phyloP scores from a whole-genome alignment of 257 asterid genomes.

The Vinca minor region DNA sequence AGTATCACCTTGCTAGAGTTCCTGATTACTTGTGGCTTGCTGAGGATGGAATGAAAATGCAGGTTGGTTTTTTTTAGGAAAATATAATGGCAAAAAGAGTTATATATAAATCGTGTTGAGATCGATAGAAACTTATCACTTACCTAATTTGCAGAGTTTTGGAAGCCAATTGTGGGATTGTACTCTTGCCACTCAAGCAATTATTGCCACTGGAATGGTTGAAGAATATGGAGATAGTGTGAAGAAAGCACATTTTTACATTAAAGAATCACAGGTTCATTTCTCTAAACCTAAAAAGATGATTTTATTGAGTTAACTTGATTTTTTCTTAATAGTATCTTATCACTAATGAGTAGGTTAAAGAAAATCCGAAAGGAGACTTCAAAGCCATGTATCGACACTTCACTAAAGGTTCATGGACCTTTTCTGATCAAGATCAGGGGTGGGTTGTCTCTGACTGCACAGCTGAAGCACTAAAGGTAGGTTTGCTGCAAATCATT shows the following conservation, averaged over 20 bases:
- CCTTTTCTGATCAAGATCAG: slow-evolving; percentile 83
- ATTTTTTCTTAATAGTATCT: not conserved
- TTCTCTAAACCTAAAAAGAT: not conserved
- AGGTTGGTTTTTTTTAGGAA: slow-evolving; percentile 26
- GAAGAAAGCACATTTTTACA: slow-evolving; percentile 57
- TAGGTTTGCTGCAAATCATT: slow-evolving; percentile 4
- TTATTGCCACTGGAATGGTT: slow-evolving; percentile 64
- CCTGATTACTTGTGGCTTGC: slow-evolving; percentile 82
- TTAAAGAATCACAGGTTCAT: slow-evolving; percentile 69
- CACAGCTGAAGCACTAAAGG: slow-evolving; percentile 66
- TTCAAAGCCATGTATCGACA: slow-evolving; percentile 61
- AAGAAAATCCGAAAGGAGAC: slow-evolving; percentile 56
- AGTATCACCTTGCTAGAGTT: slow-evolving; percentile 65
- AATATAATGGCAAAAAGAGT: not conserved
- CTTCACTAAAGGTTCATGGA: slow-evolving; percentile 67
- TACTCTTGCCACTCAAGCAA: slow-evolving; percentile 59
- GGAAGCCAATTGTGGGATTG: slow-evolving; percentile 81
- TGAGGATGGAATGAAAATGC: slow-evolving; percentile 90
- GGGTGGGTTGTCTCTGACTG: slow-evolving; percentile 76
- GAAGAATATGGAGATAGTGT: slow-evolving; percentile 73
- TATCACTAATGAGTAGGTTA: slow-evolving; percentile 24
- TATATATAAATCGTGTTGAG: not conserved
- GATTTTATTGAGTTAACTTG: no score
- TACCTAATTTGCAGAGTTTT: slow-evolving; percentile 36
- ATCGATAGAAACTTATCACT: not conserved